Percentiles rank a stretch among this genome's conserved stretches.
Conservation (phyloP, 129 eudicot species). For the Ambrosia trifida region DNA sequence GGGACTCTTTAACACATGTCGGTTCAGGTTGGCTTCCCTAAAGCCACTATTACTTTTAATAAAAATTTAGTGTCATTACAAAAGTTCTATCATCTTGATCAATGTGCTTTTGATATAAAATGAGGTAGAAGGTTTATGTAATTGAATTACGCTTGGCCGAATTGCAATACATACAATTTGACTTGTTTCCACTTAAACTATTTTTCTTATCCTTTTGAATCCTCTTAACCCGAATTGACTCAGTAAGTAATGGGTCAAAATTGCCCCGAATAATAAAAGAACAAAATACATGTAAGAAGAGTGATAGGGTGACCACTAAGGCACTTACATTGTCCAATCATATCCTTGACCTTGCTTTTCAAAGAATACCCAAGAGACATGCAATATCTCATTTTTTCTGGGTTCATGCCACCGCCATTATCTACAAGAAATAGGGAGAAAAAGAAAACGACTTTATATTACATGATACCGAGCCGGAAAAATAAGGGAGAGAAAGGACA, state of each 20-base stretch:
- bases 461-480: not conserved
- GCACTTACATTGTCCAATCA: slow-evolving; percentile 85
- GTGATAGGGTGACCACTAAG: slow-evolving; percentile 6
- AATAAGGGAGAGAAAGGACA: not conserved
- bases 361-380: slow-evolving; percentile 96
- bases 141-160: no score
- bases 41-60: not conserved
- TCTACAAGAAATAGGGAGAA: slow-evolving; percentile 42
- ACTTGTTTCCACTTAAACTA: no score
- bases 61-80: no score
- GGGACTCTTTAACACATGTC: no score
- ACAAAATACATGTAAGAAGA: not conserved
- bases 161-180: no score
- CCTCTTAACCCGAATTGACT: no score
- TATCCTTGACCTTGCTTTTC: slow-evolving; percentile 80
- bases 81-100: no score
- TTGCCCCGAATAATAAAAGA: not conserved
- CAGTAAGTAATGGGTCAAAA: not conserved
- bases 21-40: no score
- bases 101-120: no score
- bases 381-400: slow-evolving; percentile 96
- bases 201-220: no score
- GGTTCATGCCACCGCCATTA: slow-evolving; percentile 97
- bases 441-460: not conserved
- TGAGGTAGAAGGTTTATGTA: no score